phyloP scores from a whole-genome alignment of 176 grass and related monocot genomes.

The Zizania latifolia region DNA sequence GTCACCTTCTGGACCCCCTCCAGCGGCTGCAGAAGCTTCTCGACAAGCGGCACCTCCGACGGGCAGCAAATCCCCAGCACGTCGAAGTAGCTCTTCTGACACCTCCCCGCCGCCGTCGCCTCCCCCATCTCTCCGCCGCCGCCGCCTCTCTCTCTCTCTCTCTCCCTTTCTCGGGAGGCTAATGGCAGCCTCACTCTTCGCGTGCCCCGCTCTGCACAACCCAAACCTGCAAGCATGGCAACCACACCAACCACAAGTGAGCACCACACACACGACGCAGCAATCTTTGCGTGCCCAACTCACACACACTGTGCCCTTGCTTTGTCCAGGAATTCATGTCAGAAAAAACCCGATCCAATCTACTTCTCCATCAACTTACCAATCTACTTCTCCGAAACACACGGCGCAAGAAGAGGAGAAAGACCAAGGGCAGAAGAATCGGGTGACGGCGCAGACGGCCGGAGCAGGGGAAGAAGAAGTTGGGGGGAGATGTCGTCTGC shows the following conservation, averaged over 20 bases:
- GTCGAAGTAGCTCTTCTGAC: constrained; percentile 93
- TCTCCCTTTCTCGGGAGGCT: too few relatives aligned
- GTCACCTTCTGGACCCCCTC: constrained; percentile 59
- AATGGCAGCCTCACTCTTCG: background rate
- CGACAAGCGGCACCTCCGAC: constrained; percentile 74
- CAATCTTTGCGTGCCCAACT: background rate
- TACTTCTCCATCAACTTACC: background rate
- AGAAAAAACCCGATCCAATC: background rate
- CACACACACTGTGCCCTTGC: too few relatives aligned
- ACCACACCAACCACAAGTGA: background rate
- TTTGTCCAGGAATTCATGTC: background rate
- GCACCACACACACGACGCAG: background rate
- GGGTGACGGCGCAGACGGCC: too few relatives aligned
- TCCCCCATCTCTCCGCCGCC: constrained; percentile 24
- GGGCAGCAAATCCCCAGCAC: constrained; percentile 95
- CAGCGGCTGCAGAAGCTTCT: constrained; percentile 62
- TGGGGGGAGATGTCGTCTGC: background rate
- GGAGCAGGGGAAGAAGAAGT: background rate
- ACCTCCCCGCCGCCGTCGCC: background rate
- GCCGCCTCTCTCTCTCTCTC: too few relatives aligned
- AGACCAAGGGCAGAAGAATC: too few relatives aligned
- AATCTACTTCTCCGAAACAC: too few relatives aligned
- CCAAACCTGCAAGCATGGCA: background rate
- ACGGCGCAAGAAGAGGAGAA: too few relatives aligned
- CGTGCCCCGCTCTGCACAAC: background rate